Conservation (phyloP, 768 basidiomycete species). For the Heimioporus sp. region DNA sequence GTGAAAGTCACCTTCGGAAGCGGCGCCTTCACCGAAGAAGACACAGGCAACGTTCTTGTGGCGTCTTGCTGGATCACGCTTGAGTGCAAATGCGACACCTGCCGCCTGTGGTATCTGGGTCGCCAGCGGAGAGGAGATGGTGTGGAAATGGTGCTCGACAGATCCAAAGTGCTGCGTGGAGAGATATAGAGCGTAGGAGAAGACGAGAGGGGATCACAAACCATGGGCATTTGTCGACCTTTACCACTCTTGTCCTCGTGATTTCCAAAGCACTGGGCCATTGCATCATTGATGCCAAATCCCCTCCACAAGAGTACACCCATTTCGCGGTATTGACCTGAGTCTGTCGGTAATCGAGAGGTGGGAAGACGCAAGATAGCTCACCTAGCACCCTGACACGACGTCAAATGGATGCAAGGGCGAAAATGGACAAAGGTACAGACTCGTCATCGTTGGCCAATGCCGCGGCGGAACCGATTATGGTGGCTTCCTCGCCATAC, state of each 20-base stretch:
- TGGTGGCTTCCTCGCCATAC: constrained; percentile 90
- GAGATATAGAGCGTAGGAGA: background rate
- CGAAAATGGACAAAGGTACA: constrained; percentile 27
- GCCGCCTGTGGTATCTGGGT: constrained; percentile 96
- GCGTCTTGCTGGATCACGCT: constrained; percentile 67
- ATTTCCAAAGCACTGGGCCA: constrained; percentile 93
- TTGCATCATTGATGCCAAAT: constrained; percentile 73
- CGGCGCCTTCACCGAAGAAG: constrained; percentile 93
- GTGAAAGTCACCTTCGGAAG: constrained; percentile 94
- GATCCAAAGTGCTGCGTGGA: constrained; percentile 78
- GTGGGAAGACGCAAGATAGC: constrained; percentile 7
- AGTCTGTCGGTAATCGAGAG: constrained; percentile 1
- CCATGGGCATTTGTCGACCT: constrained; percentile 93
- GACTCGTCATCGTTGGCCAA: constrained; percentile 83
- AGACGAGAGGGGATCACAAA: constrained; percentile 33
- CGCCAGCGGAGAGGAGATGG: constrained; percentile 89
- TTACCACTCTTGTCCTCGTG: constrained; percentile 76
- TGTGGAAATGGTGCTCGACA: constrained; percentile 81
- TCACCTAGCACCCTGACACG: constrained; percentile 65
- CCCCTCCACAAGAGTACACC: constrained; percentile 89
- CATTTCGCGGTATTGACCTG: constrained; percentile 91
- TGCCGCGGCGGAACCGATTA: constrained; percentile 87
- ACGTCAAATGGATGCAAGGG: constrained; percentile 7
- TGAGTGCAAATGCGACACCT: constrained; percentile 87
- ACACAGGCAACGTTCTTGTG: constrained; percentile 78